Base-by-base conservation (phyloP, 139 green algal genomes). In the Tetradesmus lagerheimii region DNA sequence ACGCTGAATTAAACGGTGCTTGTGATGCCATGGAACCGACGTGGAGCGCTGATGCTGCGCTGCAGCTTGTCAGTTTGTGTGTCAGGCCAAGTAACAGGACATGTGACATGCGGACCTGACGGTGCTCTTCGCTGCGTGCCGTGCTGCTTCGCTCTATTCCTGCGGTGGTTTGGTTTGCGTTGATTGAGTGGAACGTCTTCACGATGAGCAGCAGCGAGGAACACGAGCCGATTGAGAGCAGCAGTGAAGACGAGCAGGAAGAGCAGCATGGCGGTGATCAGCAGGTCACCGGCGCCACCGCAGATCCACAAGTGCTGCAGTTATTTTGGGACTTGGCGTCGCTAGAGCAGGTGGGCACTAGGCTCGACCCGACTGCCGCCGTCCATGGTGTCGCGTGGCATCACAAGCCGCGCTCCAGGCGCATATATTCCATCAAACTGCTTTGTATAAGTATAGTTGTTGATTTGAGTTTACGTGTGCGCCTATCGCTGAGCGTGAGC, bases 241-340 rank as follows among this genome's bases (percentile, higher is more conserved):
- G 76, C 76, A 82, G 76, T 47, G 76, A 82, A 34, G 76, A 47
- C 15, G 83, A 88, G 38, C 57, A 71, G 57, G 64, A 88, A 5
- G 83, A 88, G 64, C 62, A 80, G 64, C 23, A 18, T 27, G 38
- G n/a, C 27, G 39, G 45, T 27, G 31, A 87, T 38, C 81, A 87
- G n/a, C 27, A 77, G 25, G 29, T 78, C 67, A 87, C 50, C 27
- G 81, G 81, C 9, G 81, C 50, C 1, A 87, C 74, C 43, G 81
- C 81, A 25, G 83, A 80, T 27, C 83, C 86, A 80, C 89, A 97
- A 93, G 92, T 97, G 5, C 89, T 97, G 29, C 74, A 92, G 20
- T 89, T 90, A n/a, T 97, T 97, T 77, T 97, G 95, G 94, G 92
- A 97, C 38, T 81, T 97, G n/a, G 95, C 95, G 11, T 95, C 92